These are phyloP conservation scores for Diaporthe australafricana DNA, from an alignment of 2,329 filamentous ascomycete species.

Conservation along the genomic window DNA sequence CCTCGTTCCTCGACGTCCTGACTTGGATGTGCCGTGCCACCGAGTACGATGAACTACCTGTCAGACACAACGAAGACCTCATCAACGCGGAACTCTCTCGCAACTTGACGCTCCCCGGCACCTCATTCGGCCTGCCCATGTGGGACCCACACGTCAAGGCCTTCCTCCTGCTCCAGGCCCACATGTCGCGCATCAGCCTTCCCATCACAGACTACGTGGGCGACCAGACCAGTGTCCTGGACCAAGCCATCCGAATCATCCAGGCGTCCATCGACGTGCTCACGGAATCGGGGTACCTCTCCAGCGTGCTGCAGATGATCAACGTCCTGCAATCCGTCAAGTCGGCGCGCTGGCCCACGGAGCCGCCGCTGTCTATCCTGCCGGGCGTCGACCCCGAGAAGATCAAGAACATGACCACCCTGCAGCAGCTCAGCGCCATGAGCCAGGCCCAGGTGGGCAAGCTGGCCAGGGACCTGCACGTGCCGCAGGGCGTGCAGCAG, in stretches of 20 bases:
- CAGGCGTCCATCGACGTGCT: slow-evolving; percentile 95
- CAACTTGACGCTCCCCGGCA: slow-evolving; percentile 75
- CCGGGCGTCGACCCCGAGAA: slow-evolving; percentile 72
- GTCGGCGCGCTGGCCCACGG: slow-evolving; percentile 88
- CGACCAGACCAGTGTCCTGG: slow-evolving; percentile 88
- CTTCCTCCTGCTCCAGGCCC: slow-evolving; percentile 91
- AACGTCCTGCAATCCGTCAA: slow-evolving; percentile 91
- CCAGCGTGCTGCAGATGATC: slow-evolving; percentile 85
- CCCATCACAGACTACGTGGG: slow-evolving; percentile 98
- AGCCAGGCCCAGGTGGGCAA: slow-evolving; percentile 50
- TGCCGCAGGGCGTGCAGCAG: slow-evolving; percentile 57
- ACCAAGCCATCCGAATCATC: slow-evolving; percentile 96
- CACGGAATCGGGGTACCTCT: slow-evolving; percentile 86
- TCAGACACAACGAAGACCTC: slow-evolving; percentile 97
- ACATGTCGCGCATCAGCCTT: slow-evolving; percentile 92
- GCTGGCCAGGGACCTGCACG: slow-evolving; percentile 62
- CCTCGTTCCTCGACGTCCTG: slow-evolving; percentile 83
- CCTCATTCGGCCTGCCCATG: slow-evolving; percentile 81
- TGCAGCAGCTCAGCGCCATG: slow-evolving; percentile 56
- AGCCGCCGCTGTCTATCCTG: slow-evolving; percentile 82
- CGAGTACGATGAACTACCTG: slow-evolving; percentile 97
- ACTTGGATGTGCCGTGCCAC: slow-evolving; percentile 94
- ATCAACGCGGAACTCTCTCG: slow-evolving; percentile 92
- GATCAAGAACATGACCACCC: slow-evolving; percentile 49
- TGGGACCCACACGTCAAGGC: slow-evolving; percentile 99